Evolutionary conservation across 352 stramenopile genomes (phyloP).

Genomic region (Sclerospora graminicola): DNA sequence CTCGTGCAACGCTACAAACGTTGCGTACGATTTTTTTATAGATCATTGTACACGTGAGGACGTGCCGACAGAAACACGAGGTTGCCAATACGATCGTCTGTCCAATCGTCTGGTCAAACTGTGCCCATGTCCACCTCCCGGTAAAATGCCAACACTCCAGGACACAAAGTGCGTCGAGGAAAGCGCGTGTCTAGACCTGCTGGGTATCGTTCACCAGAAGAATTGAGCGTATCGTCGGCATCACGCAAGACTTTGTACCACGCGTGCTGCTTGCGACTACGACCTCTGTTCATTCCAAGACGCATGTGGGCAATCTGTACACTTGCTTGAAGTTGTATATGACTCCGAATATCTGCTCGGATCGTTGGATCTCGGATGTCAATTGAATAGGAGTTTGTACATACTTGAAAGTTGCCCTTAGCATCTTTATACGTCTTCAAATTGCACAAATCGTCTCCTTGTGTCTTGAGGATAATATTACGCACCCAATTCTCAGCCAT

Average conservation of each 20-base stretch:
- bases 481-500: slow-evolving; percentile 92
- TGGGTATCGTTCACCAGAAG: slow-evolving; percentile 91
- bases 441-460: slow-evolving; percentile 92
- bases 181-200: too few species aligned
- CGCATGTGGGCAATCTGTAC: slow-evolving; percentile 91
- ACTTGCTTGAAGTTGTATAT: slow-evolving; percentile 91
- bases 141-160: slow-evolving; percentile 96
- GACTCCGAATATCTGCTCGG: slow-evolving; percentile 90
- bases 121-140: slow-evolving; percentile 94
- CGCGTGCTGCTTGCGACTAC: too few species aligned
- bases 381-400: slow-evolving; percentile 97
- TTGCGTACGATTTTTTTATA: slow-evolving; percentile 95
- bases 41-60: slow-evolving; percentile 98
- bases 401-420: slow-evolving; percentile 96
- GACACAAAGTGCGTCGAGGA: too few species aligned
- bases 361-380: slow-evolving; percentile 85
- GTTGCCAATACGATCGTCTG: slow-evolving; percentile 88
- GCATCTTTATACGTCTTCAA: slow-evolving; percentile 94
- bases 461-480: slow-evolving; percentile 95
- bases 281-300: slow-evolving; percentile 79
- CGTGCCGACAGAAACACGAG: slow-evolving; percentile 97
- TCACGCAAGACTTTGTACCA: slow-evolving; percentile 98
- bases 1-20: slow-evolving; percentile 91
- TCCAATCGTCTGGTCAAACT: slow-evolving; percentile 83
- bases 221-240: slow-evolving; percentile 97